Evolutionary conservation across 768 basidiomycete species (phyloP).

Genomic region (Suillus occidentalis): DNA sequence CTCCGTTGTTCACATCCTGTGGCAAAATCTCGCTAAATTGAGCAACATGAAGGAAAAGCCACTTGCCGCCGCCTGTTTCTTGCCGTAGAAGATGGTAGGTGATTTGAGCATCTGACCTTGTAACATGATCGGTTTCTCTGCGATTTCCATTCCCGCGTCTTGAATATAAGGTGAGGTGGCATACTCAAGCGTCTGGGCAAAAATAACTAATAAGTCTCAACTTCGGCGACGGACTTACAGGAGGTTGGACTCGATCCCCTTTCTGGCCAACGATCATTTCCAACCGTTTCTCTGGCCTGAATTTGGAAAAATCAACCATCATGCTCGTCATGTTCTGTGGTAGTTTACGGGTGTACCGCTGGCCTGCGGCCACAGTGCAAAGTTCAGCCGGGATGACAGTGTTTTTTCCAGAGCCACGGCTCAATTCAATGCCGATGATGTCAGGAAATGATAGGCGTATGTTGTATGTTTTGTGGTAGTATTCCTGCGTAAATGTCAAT

Average conservation of each 20-base stretch:
- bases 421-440: conserved; percentile 39
- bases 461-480: conserved; percentile 39
- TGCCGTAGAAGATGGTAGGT: conserved; percentile 34
- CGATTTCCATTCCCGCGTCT: conserved; percentile 42
- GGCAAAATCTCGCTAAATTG: conserved; percentile 10
- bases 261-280: conserved; percentile 38
- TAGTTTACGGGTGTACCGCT: conserved; percentile 48
- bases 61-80: not conserved
- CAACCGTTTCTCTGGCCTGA: conserved; percentile 44
- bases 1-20: conserved; percentile 25
- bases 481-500: conserved; percentile 34
- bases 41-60: not conserved
- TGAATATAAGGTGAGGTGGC: conserved; percentile 40
- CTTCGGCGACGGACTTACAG: conserved; percentile 17
- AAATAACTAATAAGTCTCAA: not conserved
- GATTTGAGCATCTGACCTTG: conserved; percentile 38
- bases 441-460: conserved; percentile 34
- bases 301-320: conserved; percentile 51
- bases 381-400: conserved; percentile 52
- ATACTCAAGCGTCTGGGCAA: conserved; percentile 36
- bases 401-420: conserved; percentile 20
- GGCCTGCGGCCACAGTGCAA: conserved; percentile 45
- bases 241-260: conserved; percentile 13
- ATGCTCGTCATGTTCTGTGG: conserved; percentile 37
- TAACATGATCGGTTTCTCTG: conserved; percentile 29